Percentiles rank a stretch among this genome's conserved stretches.
These are phyloP conservation scores for Boletus coccyginus DNA, from an alignment of 768 basidiomycete species.

Conservation along the genomic window DNA sequence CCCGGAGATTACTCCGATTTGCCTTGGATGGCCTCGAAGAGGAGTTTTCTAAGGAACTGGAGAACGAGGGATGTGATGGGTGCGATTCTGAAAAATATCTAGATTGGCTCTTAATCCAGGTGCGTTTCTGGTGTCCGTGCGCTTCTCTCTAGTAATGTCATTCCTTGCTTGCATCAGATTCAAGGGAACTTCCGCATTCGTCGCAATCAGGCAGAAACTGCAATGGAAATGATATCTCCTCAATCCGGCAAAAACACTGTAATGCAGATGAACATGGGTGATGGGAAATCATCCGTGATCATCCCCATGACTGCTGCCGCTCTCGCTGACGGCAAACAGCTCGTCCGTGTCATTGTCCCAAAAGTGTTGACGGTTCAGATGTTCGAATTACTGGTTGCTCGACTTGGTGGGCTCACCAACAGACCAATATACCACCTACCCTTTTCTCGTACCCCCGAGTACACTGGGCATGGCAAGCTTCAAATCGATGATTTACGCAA, in stretches of 20 bases:
- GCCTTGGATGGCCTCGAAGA: neutral
- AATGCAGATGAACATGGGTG: constrained; percentile 54
- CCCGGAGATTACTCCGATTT: neutral
- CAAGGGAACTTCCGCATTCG: neutral
- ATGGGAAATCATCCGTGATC: constrained; percentile 47
- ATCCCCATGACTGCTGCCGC: constrained; percentile 40
- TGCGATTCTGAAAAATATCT: neutral
- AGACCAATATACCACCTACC: constrained; percentile 45
- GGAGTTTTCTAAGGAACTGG: neutral
- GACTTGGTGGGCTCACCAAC: constrained; percentile 42
- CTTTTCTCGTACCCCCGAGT: constrained; percentile 31
- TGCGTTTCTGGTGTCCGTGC: neutral
- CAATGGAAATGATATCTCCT: constrained; percentile 44
- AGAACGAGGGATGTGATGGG: neutral
- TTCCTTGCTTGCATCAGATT: constrained; percentile 15
- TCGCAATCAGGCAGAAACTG: constrained; percentile 19
- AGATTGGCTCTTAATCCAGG: neutral
- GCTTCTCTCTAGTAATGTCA: constrained; percentile 20
- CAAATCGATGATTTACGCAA: too few species aligned
- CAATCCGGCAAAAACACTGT: constrained; percentile 31
- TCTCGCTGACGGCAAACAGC: constrained; percentile 39
- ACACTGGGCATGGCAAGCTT: too few species aligned
- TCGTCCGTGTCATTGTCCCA: constrained; percentile 46
- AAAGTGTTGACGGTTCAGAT: constrained; percentile 41
- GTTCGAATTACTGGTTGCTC: constrained; percentile 41